Base-by-base conservation (phyloP, 441 rosid genomes). In the Heliophila coronopifolia region DNA sequence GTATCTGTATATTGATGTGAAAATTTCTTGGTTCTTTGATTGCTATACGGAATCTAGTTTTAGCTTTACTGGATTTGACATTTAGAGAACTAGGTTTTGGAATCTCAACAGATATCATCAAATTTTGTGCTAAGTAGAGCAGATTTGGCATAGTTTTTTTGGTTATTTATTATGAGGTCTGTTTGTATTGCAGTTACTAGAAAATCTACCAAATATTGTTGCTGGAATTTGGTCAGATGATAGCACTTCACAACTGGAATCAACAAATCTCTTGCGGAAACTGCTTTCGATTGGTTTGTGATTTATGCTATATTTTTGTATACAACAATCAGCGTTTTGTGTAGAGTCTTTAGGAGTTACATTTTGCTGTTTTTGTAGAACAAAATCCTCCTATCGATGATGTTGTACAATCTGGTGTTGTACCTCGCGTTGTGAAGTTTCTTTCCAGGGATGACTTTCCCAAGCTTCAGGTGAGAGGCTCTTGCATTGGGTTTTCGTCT, bases 381-480 rank as follows among this genome's bases (percentile, higher is more conserved):
- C 64, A 62, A 8, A 68, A 58, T 49, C 84, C 84, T 13, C 80
- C 84, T 0, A 75, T 78, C 43, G 42, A 75, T 32, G 80, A 73
- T 61, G 80, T 75, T 19, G 42, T 78, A 49, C 65, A 68, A 58
- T 50, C 75, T 31, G 84, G 84, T 43, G 80, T 66, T 50, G 80
- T 78, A 55, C 84, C 84, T 55, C 76, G 78, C 20, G 36, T 78
- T 58, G 77, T 75, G 17, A 73, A 68, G 16, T 68, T 75, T 59
- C 84, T 78, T 50, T 60, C 75, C 5, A 54, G 72, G 22, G 75
- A 72, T 54, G 80, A 73, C 50, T 73, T 65, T 54, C 38, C 67
- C 2, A 58, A 71, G 41, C 78, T 78, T 60, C 80, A 78, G 75
- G 84, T 70, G 36, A 48, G 32, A n/a, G n/a, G n/a, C n/a, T n/a